Conservation (phyloP, 352 stramenopile genomes). For the Pythium brassicae region DNA sequence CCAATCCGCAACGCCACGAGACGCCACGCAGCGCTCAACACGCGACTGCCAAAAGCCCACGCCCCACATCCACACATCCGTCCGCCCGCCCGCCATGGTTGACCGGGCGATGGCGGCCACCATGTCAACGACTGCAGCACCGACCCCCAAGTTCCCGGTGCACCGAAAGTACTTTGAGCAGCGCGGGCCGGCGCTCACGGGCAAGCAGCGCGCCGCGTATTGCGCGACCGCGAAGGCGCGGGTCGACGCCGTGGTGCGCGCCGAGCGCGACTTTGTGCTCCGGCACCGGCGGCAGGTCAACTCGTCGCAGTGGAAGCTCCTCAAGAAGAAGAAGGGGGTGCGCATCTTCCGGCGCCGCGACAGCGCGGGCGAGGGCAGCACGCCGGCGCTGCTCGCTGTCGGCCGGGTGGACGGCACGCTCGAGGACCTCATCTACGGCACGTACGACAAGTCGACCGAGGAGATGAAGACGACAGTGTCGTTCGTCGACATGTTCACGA, state of each 20-base stretch:
- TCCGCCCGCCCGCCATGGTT: no score
- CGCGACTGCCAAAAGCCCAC: no score
- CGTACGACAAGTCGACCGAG: constrained; percentile 32
- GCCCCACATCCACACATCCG: no score
- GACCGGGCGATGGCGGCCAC: no score
- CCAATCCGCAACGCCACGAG: no score
- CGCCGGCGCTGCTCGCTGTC: constrained; percentile 34
- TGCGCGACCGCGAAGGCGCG: constrained; percentile 1
- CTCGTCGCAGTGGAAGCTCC: constrained; percentile 11
- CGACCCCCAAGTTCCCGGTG: constrained; percentile 11
- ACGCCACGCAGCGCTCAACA: no score
- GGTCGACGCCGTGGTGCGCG: constrained; percentile 7
- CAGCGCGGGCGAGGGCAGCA: constrained; percentile 2
- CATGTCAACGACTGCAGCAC: not conserved
- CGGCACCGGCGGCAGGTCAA: constrained; percentile 2
- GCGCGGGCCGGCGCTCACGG: constrained; percentile 1
- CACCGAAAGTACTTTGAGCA: constrained; percentile 13
- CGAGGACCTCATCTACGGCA: constrained; percentile 47
- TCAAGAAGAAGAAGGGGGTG: constrained; percentile 20
- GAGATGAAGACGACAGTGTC: constrained; percentile 35
- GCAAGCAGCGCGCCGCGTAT: constrained; percentile 3
- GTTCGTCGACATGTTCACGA: constrained; percentile 25
- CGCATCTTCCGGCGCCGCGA: constrained; percentile 37
- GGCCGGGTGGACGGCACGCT: constrained; percentile 41
- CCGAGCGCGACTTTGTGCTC: constrained; percentile 10